Evolutionary conservation across 352 stramenopile genomes (phyloP).

Genomic region (Phytophthora sp.): DNA sequence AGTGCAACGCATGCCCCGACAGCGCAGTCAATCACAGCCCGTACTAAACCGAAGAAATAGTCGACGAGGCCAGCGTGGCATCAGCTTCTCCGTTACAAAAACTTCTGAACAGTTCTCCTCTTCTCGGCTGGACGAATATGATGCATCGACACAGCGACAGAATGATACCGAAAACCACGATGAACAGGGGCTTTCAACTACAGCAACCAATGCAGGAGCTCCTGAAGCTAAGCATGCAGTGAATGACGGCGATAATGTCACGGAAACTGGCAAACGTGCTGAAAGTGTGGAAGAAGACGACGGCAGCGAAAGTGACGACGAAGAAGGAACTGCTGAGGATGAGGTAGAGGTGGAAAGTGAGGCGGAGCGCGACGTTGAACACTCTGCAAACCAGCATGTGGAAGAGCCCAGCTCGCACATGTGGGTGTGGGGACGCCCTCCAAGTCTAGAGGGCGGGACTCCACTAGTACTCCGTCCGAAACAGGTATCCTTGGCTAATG

Average conservation of each 20-base stretch:
- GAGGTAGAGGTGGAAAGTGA: constrained; percentile 2
- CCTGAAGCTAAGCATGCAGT: neutral
- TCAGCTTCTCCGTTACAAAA: constrained; percentile 3
- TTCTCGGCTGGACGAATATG: neutral
- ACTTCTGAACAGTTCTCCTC: neutral
- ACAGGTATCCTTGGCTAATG: constrained; percentile 49
- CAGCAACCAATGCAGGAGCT: neutral
- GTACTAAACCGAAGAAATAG: constrained; percentile 24
- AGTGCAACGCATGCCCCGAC: constrained; percentile 20
- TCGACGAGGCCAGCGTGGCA: neutral
- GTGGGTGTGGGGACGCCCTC: constrained; percentile 76
- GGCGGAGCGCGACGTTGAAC: neutral
- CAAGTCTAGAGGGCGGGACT: constrained; percentile 54
- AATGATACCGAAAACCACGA: neutral
- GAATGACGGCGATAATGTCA: neutral
- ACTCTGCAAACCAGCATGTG: neutral
- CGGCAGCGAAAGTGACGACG: constrained; percentile 32
- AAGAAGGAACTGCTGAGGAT: constrained; percentile 22
- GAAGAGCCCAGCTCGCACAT: constrained; percentile 44
- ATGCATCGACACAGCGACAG: neutral
- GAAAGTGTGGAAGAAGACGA: constrained; percentile 18
- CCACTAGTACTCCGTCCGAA: constrained; percentile 75
- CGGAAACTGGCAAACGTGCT: neutral
- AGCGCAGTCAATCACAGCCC: constrained; percentile 26
- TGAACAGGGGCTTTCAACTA: neutral